Percentiles rank a stretch among this genome's conserved stretches.
These are phyloP conservation scores for Verticillium zaregamsianum DNA, from an alignment of 2,329 filamentous ascomycete genomes.

Conservation along the genomic window DNA sequence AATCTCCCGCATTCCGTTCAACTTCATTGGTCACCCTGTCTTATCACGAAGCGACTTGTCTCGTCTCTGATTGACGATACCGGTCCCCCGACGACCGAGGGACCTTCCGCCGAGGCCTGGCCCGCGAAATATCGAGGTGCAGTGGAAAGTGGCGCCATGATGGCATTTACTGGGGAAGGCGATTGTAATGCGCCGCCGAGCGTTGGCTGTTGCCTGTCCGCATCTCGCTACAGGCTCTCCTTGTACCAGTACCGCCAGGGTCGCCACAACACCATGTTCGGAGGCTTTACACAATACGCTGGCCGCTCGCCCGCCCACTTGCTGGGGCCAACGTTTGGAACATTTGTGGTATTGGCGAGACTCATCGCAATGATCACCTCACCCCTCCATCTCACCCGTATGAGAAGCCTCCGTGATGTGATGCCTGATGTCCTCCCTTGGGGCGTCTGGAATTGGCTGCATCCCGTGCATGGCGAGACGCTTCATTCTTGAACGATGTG, in stretches of 20 bases:
- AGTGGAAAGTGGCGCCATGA: slow-evolving; percentile 9
- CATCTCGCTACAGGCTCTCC: background rate
- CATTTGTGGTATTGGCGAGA: background rate
- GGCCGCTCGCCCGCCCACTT: background rate
- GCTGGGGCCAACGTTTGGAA: background rate
- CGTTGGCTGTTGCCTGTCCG: background rate
- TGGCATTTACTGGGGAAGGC: slow-evolving; percentile 1
- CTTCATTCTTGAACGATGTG: background rate
- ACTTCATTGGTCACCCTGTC: background rate
- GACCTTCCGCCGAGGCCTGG: background rate
- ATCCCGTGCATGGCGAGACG: background rate
- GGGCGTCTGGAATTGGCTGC: background rate
- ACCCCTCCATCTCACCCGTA: background rate
- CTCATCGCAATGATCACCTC: background rate
- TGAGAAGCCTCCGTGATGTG: background rate
- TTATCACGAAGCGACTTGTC: background rate
- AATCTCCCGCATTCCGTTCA: background rate
- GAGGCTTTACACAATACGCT: background rate
- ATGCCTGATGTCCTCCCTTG: background rate
- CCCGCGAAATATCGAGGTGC: background rate
- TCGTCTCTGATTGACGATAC: background rate
- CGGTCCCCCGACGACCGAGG: slow-evolving; percentile 2
- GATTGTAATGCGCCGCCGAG: background rate
- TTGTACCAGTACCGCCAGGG: background rate
- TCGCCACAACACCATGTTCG: background rate